phyloP scores from a whole-genome alignment of 2,329 filamentous ascomycete species.

The Cladosporium velox region DNA sequence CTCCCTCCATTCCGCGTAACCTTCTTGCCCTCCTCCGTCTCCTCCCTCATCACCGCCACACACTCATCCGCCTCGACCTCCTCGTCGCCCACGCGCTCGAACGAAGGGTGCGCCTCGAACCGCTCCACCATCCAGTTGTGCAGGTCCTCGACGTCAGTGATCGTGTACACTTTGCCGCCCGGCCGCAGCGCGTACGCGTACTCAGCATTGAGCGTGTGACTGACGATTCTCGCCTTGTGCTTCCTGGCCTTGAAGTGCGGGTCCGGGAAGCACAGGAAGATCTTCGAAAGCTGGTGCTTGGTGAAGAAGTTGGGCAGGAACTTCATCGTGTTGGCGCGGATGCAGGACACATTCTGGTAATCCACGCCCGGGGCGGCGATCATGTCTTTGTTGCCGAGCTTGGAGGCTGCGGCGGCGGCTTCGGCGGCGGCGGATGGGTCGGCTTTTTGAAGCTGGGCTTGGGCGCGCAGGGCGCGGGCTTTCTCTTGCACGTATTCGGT shows the following conservation, averaged over 20 bases:
- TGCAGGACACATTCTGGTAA: conserved; percentile 85
- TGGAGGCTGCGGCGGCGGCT: conserved; percentile 11
- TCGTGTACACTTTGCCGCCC: conserved; percentile 88
- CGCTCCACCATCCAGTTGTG: conserved; percentile 92
- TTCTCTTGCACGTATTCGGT: conserved; percentile 88
- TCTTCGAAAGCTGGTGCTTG: conserved; percentile 77
- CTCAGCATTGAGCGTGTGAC: conserved; percentile 82
- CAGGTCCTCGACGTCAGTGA: conserved; percentile 94
- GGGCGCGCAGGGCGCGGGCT: conserved; percentile 75
- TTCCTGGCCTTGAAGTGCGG: conserved; percentile 97
- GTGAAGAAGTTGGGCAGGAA: conserved; percentile 98
- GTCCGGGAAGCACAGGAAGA: conserved; percentile 98
- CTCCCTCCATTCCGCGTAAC: conserved; percentile 85
- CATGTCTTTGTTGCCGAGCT: background rate
- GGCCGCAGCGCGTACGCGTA: conserved; percentile 86
- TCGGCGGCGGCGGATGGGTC: background rate
- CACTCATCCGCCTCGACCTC: conserved; percentile 73
- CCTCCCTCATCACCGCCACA: conserved; percentile 71
- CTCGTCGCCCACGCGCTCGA: conserved; percentile 65
- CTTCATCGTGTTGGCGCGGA: conserved; percentile 97
- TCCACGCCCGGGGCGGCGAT: conserved; percentile 37
- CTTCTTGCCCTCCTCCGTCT: conserved; percentile 98
- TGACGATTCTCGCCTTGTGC: conserved; percentile 95
- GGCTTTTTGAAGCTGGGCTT: conserved; percentile 45
- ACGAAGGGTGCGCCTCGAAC: conserved; percentile 74